These are phyloP conservation scores for Nepenthes mirabilis DNA, from an alignment of 148 eudicot species.

Conservation along the genomic window DNA sequence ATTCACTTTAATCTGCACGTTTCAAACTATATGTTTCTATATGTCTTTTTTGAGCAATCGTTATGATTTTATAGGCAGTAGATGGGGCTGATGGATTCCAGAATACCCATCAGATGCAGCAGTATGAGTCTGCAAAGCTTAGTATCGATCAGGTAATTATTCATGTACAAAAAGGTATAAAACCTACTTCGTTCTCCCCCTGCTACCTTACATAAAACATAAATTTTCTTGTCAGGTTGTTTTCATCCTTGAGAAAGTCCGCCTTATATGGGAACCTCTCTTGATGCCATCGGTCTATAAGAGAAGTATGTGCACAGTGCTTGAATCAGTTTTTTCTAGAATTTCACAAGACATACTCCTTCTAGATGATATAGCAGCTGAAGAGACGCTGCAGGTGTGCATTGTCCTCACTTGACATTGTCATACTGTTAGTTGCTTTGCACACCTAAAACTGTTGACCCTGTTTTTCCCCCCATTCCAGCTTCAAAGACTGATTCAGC, in stretches of 20 bases:
- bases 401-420: not conserved
- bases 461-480: slow-evolving; percentile 15
- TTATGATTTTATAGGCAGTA: slow-evolving; percentile 39
- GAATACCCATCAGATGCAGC: slow-evolving; percentile 75
- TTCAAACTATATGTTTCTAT: not conserved
- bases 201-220: not conserved
- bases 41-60: no score
- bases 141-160: slow-evolving; percentile 70
- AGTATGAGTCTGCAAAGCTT: slow-evolving; percentile 77
- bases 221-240: slow-evolving; percentile 38
- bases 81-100: slow-evolving; percentile 97
- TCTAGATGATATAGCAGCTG: slow-evolving; percentile 92
- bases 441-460: not conserved
- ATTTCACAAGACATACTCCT: slow-evolving; percentile 69
- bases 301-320: slow-evolving; percentile 57
- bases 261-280: slow-evolving; percentile 86
- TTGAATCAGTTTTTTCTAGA: slow-evolving; percentile 67
- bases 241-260: slow-evolving; percentile 85
- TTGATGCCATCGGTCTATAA: slow-evolving; percentile 65
- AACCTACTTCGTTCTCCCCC: not conserved
- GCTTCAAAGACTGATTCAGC: slow-evolving; percentile 74
- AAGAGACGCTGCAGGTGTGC: slow-evolving; percentile 78
- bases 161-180: not conserved
- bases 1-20: not conserved
- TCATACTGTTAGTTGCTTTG: not conserved